Conservation (phyloP, 2,329 filamentous ascomycete genomes). For the Trichoderma harzianum region DNA sequence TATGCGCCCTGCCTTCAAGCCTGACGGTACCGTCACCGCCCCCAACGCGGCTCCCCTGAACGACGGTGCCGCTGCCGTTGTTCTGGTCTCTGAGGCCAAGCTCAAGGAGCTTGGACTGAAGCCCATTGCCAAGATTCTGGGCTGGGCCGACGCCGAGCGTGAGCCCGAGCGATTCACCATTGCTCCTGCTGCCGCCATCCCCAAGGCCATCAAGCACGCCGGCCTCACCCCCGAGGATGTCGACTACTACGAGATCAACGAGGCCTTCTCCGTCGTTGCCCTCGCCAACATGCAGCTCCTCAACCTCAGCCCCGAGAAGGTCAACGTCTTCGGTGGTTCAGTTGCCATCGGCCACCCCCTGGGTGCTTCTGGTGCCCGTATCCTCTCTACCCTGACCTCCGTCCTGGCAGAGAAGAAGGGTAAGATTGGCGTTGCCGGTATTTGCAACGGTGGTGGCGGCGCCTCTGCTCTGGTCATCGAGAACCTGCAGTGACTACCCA, state of each 20-base stretch:
- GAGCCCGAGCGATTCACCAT: constrained; percentile 95
- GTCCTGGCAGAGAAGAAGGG: constrained; percentile 87
- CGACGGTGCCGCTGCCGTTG: constrained; percentile 87
- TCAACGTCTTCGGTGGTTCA: constrained; percentile 92
- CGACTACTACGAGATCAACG: constrained; percentile 98
- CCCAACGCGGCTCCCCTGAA: constrained; percentile 96
- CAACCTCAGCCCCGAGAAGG: constrained; percentile 72
- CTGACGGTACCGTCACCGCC: constrained; percentile 87
- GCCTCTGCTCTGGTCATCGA: constrained; percentile 93
- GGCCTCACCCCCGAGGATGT: constrained; percentile 73
- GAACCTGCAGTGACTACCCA: constrained; percentile 51
- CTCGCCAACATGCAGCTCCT: constrained; percentile 95
- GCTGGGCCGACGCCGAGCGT: constrained; percentile 93
- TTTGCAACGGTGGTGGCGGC: constrained; percentile 97
- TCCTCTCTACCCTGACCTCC: constrained; percentile 83
- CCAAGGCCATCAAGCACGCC: constrained; percentile 95
- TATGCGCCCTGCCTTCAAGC: constrained; percentile 80
- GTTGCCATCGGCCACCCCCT: constrained; percentile 95
- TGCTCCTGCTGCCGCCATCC: constrained; percentile 87
- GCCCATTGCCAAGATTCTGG: constrained; percentile 92
- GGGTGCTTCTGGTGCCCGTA: constrained; percentile 89
- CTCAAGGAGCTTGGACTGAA: constrained; percentile 88
- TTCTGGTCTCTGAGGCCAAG: constrained; percentile 91
- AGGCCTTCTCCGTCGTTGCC: constrained; percentile 95
- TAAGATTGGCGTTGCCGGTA: constrained; percentile 90